These are phyloP conservation scores for Amylostereum chailletii DNA, from an alignment of 1,284 basidiomycete species.

Conservation along the genomic window DNA sequence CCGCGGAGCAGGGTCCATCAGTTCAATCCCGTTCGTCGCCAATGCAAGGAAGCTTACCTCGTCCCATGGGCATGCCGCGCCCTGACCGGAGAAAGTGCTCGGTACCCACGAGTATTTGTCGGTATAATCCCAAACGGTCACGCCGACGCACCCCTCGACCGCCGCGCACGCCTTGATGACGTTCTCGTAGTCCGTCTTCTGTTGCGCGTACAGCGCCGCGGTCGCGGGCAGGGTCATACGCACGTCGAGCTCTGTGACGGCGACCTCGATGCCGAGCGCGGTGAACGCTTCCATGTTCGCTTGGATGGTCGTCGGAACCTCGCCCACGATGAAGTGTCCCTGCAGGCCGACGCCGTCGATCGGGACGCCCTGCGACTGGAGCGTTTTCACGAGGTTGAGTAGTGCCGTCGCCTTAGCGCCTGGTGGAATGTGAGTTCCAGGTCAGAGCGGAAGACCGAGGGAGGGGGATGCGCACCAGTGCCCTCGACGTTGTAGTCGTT, in stretches of 20 bases:
- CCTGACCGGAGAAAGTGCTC: slow-evolving; percentile 14
- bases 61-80: slow-evolving; percentile 17
- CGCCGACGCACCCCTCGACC: slow-evolving; percentile 16
- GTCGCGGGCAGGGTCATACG: slow-evolving; percentile 43
- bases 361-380: slow-evolving; percentile 32
- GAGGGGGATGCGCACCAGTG: background rate
- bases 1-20: background rate
- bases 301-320: slow-evolving; percentile 28
- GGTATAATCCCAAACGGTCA: background rate
- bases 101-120: slow-evolving; percentile 17
- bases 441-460: background rate
- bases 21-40: no score
- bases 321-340: slow-evolving; percentile 42
- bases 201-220: slow-evolving; percentile 34
- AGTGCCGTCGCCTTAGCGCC: slow-evolving; percentile 36
- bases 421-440: background rate
- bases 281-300: slow-evolving; percentile 36
- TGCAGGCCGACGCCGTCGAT: slow-evolving; percentile 44
- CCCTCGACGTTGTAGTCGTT: slow-evolving; percentile 52
- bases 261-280: slow-evolving; percentile 43
- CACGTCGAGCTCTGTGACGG: slow-evolving; percentile 48
- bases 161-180: slow-evolving; percentile 36
- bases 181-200: slow-evolving; percentile 37
- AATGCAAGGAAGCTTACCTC: slow-evolving; percentile 4
- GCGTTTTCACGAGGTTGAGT: slow-evolving; percentile 33